Conservation (phyloP, 2,329 filamentous ascomycete species). For the Leptographium radiaticola region DNA sequence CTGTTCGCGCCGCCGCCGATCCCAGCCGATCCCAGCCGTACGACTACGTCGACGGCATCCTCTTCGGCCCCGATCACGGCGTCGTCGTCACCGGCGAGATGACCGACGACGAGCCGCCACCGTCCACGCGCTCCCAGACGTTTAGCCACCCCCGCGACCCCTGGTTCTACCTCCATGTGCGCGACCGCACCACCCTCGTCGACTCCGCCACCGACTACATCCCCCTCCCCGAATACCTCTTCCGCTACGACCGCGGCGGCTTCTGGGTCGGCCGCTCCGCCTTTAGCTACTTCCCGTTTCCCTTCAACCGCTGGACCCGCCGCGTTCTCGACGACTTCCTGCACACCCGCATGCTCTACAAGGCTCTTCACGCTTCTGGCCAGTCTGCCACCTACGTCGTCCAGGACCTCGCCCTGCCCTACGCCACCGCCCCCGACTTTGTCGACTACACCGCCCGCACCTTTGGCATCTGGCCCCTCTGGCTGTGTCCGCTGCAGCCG, state of each 20-base stretch:
- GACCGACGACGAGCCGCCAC: slow-evolving; percentile 35
- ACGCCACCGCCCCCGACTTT: slow-evolving; percentile 36
- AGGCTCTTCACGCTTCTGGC: slow-evolving; percentile 54
- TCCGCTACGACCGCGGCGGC: slow-evolving; percentile 62
- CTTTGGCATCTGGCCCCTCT: slow-evolving; percentile 45
- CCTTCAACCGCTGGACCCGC: slow-evolving; percentile 52
- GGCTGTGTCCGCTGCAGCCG: slow-evolving; percentile 43
- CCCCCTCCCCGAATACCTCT: slow-evolving; percentile 59
- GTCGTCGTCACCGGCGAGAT: slow-evolving; percentile 54
- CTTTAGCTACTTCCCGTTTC: slow-evolving; percentile 53
- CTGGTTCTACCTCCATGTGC: slow-evolving; percentile 66
- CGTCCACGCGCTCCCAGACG: slow-evolving; percentile 29
- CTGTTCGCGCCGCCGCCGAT: slow-evolving; percentile 22
- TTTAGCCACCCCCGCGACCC: slow-evolving; percentile 49
- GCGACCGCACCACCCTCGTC: slow-evolving; percentile 20
- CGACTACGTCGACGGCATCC: slow-evolving; percentile 64
- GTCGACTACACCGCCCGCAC: slow-evolving; percentile 38
- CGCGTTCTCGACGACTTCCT: slow-evolving; percentile 61
- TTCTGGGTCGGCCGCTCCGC: slow-evolving; percentile 60
- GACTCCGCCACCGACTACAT: slow-evolving; percentile 36
- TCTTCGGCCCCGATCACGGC: slow-evolving; percentile 48
- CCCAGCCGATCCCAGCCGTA: background rate
- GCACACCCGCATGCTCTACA: slow-evolving; percentile 63
- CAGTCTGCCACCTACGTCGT: slow-evolving; percentile 53
- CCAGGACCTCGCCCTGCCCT: slow-evolving; percentile 51